These are phyloP conservation scores for Kalmanozyma brasiliensis DNA, from an alignment of 1,284 basidiomycete species.

Conservation along the genomic window DNA sequence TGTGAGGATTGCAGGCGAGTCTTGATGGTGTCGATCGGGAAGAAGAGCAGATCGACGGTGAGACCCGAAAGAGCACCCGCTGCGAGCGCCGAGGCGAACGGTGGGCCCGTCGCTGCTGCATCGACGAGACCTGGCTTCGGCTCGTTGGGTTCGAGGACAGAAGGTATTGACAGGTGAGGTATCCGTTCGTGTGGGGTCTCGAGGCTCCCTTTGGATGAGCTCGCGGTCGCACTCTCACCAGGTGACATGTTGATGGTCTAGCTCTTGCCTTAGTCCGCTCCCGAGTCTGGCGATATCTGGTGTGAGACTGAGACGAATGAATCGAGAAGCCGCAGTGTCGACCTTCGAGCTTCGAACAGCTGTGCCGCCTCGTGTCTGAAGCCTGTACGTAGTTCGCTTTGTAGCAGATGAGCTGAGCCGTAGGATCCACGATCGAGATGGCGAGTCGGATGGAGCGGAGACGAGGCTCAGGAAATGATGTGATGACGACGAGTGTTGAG, in stretches of 20 bases:
- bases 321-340: too few species aligned
- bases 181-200: conserved; percentile 15
- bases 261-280: too few species aligned
- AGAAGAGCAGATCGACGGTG: conserved; percentile 84
- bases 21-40: conserved; percentile 95
- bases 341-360: too few species aligned
- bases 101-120: conserved; percentile 8
- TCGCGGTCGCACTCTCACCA: background rate
- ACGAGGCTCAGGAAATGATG: too few species aligned
- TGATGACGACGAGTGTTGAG: too few species aligned
- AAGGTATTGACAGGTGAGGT: conserved; percentile 26
- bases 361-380: too few species aligned
- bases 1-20: conserved; percentile 89
- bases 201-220: conserved; percentile 15
- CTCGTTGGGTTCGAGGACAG: conserved; percentile 31
- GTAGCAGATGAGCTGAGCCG: too few species aligned
- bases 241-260: background rate
- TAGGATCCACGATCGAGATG: too few species aligned
- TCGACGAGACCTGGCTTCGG: background rate
- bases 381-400: too few species aligned
- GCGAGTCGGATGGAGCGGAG: too few species aligned
- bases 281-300: too few species aligned
- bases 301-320: too few species aligned
- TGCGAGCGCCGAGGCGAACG: conserved; percentile 39
- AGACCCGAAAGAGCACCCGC: conserved; percentile 63